phyloP scores from a whole-genome alignment of 1,139 yeast species.

The Lodderomyces orthopsilosis region DNA sequence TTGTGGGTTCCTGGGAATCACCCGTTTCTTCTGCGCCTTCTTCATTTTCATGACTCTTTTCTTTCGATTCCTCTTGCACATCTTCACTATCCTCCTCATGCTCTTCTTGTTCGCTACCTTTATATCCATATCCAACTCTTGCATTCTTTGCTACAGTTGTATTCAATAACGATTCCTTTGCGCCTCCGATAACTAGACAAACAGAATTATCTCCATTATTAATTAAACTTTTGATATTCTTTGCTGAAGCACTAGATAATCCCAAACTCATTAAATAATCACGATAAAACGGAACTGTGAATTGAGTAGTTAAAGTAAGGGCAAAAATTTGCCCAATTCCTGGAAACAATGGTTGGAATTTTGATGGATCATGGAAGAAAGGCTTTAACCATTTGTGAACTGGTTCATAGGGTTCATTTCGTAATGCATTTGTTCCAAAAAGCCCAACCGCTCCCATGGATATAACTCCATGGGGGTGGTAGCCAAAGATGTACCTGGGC shows the following conservation, averaged over 20 bases:
- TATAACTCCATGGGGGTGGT: constrained; percentile 96
- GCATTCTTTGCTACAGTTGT: constrained; percentile 34
- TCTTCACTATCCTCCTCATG: constrained; percentile 11
- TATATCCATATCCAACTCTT: constrained; percentile 48
- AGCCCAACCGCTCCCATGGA: constrained; percentile 91
- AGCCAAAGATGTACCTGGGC: constrained; percentile 84
- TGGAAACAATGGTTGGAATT: constrained; percentile 60
- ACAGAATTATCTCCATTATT: constrained; percentile 68
- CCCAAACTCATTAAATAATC: constrained; percentile 84
- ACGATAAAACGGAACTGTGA: constrained; percentile 81
- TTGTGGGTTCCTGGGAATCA: not conserved
- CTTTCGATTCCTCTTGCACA: constrained; percentile 19
- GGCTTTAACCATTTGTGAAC: constrained; percentile 53
- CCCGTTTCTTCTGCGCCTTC: no score
- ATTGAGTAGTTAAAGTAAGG: constrained; percentile 80
- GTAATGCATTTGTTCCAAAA: constrained; percentile 72
- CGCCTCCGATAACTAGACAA: constrained; percentile 93
- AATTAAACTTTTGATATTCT: constrained; percentile 66
- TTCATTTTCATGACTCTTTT: constrained; percentile 7
- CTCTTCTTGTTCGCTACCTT: constrained; percentile 7
- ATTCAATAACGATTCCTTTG: constrained; percentile 75
- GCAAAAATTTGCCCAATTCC: constrained; percentile 74
- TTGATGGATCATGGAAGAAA: constrained; percentile 42
- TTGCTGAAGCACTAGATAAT: constrained; percentile 77
- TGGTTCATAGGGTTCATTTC: constrained; percentile 46